phyloP scores from a whole-genome alignment of 1,284 basidiomycete species.

The Porodaedalea pini region DNA sequence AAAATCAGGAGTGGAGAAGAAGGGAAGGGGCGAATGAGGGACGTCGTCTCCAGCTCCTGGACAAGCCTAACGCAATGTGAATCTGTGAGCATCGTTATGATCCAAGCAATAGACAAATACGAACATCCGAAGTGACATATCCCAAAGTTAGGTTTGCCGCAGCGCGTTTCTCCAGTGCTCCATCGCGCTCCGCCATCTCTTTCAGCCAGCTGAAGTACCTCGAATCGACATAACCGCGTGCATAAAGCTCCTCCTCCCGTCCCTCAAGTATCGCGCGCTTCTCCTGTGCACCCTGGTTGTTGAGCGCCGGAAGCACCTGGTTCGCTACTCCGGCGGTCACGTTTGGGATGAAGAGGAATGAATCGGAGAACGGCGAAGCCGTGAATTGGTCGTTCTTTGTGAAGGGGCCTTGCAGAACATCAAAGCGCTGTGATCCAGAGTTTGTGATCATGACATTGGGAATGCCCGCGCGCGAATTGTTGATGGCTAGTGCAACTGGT shows the following conservation, averaged over 20 bases:
- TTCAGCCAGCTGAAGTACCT: conserved; percentile 52
- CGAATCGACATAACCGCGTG: conserved; percentile 46
- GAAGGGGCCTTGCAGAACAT: conserved; percentile 66
- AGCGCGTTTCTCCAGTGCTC: conserved; percentile 33
- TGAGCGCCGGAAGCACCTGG: conserved; percentile 51
- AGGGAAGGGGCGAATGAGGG: conserved; percentile 54
- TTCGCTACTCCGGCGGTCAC: conserved; percentile 47
- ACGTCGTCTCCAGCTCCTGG: conserved; percentile 70
- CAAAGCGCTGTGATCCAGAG: conserved; percentile 73
- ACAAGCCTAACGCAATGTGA: conserved; percentile 46
- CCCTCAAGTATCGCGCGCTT: conserved; percentile 29
- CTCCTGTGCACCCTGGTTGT: conserved; percentile 40
- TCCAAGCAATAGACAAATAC: conserved; percentile 27
- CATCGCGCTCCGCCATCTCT: conserved; percentile 45
- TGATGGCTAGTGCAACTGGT: conserved; percentile 52
- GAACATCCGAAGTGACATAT: conserved; percentile 67
- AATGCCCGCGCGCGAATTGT: conserved; percentile 55
- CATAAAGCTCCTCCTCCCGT: conserved; percentile 42
- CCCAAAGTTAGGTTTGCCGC: conserved; percentile 56
- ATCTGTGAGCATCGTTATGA: background rate
- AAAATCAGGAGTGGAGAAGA: conserved; percentile 51
- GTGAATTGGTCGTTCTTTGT: conserved; percentile 78
- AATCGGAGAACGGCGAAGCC: conserved; percentile 58
- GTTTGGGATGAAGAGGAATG: conserved; percentile 58
- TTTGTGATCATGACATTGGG: conserved; percentile 73